Evolutionary conservation across 768 basidiomycete genomes (phyloP).

Genomic region (Cyathus striatus): DNA sequence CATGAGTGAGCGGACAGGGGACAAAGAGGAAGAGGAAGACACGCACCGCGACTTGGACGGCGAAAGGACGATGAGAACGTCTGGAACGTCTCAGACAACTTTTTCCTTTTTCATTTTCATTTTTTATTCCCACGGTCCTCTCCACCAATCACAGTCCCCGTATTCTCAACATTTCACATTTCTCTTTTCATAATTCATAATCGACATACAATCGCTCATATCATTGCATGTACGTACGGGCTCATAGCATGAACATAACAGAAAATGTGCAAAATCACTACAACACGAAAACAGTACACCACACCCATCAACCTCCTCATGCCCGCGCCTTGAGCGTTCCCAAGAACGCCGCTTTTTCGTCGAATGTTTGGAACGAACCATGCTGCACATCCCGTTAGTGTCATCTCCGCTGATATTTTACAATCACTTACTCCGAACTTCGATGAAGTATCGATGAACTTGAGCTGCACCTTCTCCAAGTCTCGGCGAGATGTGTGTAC

Average conservation of each 20-base stretch:
- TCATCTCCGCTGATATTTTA: too few relatives aligned
- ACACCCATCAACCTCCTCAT: too few relatives aligned
- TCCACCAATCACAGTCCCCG: slow-evolving; percentile 1
- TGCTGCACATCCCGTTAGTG: too few relatives aligned
- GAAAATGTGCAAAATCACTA: slow-evolving; percentile 35
- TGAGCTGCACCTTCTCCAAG: slow-evolving; percentile 96
- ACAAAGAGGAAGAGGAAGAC: slow-evolving; percentile 2
- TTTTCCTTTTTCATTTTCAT: too few relatives aligned
- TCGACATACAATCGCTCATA: neutral
- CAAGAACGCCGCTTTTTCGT: slow-evolving; percentile 94
- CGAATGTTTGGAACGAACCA: slow-evolving; percentile 93
- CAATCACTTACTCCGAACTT: slow-evolving; percentile 81
- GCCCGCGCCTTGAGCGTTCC: slow-evolving; percentile 84
- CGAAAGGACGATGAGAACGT: slow-evolving; percentile 22
- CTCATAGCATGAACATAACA: slow-evolving; percentile 24
- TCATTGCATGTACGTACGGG: neutral
- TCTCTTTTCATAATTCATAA: neutral
- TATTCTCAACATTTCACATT: neutral
- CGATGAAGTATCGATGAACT: slow-evolving; percentile 98
- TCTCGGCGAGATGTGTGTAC: slow-evolving; percentile 93
- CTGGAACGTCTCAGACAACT: too few relatives aligned
- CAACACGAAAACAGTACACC: too few relatives aligned
- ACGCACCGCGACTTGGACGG: slow-evolving; percentile 40
- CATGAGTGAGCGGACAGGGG: neutral
- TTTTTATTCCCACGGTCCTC: too few relatives aligned